Base-by-base conservation (phyloP, 345 rosid genomes). In the Heritiera fomes region DNA sequence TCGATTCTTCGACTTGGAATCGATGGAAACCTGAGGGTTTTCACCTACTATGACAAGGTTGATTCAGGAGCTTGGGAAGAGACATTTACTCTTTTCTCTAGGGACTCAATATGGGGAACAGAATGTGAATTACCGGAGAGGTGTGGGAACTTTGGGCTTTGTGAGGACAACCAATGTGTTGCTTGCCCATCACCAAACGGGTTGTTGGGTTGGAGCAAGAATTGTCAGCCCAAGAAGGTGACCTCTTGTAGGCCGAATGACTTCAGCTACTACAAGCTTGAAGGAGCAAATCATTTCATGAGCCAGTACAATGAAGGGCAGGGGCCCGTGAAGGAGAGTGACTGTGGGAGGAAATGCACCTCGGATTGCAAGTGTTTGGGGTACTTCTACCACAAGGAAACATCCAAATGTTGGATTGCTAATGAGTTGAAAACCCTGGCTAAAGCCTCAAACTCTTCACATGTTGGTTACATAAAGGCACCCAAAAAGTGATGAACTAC, bases 351-450 rank as follows among this genome's bases (percentile, higher is more conserved):
- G 2, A 88, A 88, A 79, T 93, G 91, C 50, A 85, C 81, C 2
- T 69, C 59, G 2, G 90, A 88, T 79, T 91, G 95, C 64, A 91
- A 84, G 78, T 90, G 92, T 77, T 77, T 86, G 83, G 92, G 95
- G 2, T 88, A 88, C 17, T 91, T 90, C 65, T 90, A 87, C 78
- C 83, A 82, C 38, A 82, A 73, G 56, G 83, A 86, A 41, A 76
- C 81, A 20, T 86, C 85, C 0, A 87, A 20, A 84, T 90, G 92
- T 65, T 90, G 91, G 96, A 75, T 86, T 64, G 87, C 91, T 74
- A 83, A 89, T 58, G 96, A 91, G 67, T 75, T 90, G 49, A 89
- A 67, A 77, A 91, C 96, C 17, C 58, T 91, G 17, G 79, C 83
- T 1, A 80, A 62, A 61, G 81, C 81, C 65, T 47, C 77, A 0